Conservation (phyloP, 1,139 yeast genomes). For the Suhomyces choctaworum region DNA sequence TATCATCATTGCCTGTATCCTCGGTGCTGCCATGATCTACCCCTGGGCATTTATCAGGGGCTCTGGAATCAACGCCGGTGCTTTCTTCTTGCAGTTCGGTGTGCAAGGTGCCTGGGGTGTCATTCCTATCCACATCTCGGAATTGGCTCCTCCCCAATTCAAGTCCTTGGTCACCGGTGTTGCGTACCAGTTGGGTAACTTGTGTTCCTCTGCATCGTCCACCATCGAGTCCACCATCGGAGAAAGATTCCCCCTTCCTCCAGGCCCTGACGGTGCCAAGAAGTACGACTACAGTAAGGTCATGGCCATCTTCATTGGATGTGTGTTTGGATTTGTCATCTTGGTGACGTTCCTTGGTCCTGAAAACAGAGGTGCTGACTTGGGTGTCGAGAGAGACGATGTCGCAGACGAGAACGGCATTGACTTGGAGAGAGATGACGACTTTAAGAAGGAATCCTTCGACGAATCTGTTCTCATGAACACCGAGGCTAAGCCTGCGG, state of each 20-base stretch:
- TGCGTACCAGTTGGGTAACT: slow-evolving; percentile 80
- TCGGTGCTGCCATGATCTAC: slow-evolving; percentile 66
- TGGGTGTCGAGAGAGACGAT: slow-evolving; percentile 20
- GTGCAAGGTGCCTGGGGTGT: slow-evolving; percentile 93
- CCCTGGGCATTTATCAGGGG: slow-evolving; percentile 69
- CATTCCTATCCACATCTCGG: slow-evolving; percentile 74
- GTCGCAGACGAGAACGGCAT: slow-evolving; percentile 14
- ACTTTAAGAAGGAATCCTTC: slow-evolving; percentile 11
- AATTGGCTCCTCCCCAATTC: slow-evolving; percentile 75
- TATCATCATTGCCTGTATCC: slow-evolving; percentile 51
- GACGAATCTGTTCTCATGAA: slow-evolving; percentile 11
- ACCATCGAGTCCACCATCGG: slow-evolving; percentile 81
- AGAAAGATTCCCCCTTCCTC: slow-evolving; percentile 55
- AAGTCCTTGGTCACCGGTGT: slow-evolving; percentile 73
- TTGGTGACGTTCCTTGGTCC: slow-evolving; percentile 69
- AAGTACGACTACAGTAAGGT: slow-evolving; percentile 45
- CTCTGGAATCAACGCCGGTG: slow-evolving; percentile 70
- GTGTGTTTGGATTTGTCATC: slow-evolving; percentile 66
- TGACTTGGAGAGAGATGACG: slow-evolving; percentile 12
- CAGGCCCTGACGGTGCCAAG: slow-evolving; percentile 12
- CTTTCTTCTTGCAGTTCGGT: slow-evolving; percentile 73
- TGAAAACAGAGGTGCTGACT: slow-evolving; percentile 53
- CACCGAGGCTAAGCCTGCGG: slow-evolving; percentile 4
- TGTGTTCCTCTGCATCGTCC: slow-evolving; percentile 79
- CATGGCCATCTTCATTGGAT: slow-evolving; percentile 82